Evolutionary conservation across 495 filamentous ascomycete species (phyloP), one percentile per base, ranked within the genome.

Genomic region (Daldinia loculata): DNA sequence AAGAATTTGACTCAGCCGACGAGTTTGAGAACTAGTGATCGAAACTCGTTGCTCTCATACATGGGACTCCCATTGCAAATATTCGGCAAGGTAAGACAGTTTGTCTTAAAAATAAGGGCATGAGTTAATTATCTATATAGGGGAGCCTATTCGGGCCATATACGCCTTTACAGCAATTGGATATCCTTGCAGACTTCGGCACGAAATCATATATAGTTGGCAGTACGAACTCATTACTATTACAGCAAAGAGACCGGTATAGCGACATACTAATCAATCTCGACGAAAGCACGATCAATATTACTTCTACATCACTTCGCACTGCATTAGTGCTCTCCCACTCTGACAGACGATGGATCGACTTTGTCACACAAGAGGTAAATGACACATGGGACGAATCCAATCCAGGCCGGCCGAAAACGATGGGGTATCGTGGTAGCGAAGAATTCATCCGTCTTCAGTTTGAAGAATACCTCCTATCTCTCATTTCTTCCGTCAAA

Each of bases 181-280:
- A 99, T 80, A 82, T 97, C 63, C 87, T 99, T 24, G 94, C 95
- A 53, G 95, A 99, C 77, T 88, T 93, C 67, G 94, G 92, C 17
- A 99, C 96, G 15, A 98, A 96, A 81, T 97, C 94, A 9, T 98
- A 98, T 76, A 91, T 99, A 41, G 95, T 98, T 63, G 95, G 95
- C 63, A 97, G 94, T 45, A 99, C 95, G 27, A 99, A 99, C 76
- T 96, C 93, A 15, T 83, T 99, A 48, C 85, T 99, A 29, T 80
- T 99, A 51, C 94, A 97, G 70, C 95, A 98, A 74, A 95, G 89
- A 78, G 95, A 99, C 74, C 89, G 94, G n/a, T 98, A 99, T 79
- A 96, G 94, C 79, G 95, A 99, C 72, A 94, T 98, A 45, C 83
- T 99, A 63, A 93, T 99, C 73, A 98, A 99, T 79, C 89, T 99